Evolutionary conservation across 768 basidiomycete species (phyloP), one percentile per base, ranked within the genome.

Genomic region (Antrodiella citrinella): DNA sequence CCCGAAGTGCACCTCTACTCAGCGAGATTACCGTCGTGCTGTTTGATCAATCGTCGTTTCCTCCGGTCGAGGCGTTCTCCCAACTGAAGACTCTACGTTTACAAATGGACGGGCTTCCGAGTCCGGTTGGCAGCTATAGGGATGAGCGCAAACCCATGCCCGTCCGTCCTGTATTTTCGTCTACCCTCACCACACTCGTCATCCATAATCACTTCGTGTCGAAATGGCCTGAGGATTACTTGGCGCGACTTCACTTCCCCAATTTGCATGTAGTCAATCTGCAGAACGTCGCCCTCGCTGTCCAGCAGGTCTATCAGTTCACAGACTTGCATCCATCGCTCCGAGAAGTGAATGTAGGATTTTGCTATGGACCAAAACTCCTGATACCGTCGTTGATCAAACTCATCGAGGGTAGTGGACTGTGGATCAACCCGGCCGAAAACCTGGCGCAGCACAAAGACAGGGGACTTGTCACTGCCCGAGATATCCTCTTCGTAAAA

Each of bases 301-400:
- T 40, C 1, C 25, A 25, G 4, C 39, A 18, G 11, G 26, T 54
- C 3, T 60, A 54, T 45, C 38, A 54, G 12, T 60, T 58, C 51
- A 51, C 58, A 18, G 54, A 58, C 10, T 23, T 44, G 23, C 59
- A 60, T 38, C 57, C 59, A 4, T 46, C 54, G 2, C 50, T 60
- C 7, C 48, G 40, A 3, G 57, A 60, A 45, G 59, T 54, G 18
- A 58, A 52, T 46, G 21, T 54, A 12, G 11, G 22, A 5, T 53
- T 50, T 24, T 12, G 26, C 3, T 11, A 15, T 15, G 13, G 7
- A 1, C 12, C n/a, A 2, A 19, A 30, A 19, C 42, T 49, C 18
- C 48, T 39, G 2, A 51, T 59, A 4, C 19, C 54, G 11, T 9
- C 7, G 7, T 15, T 35, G 7, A 35, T 15, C 7, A 48, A 50